These are phyloP conservation scores for Huntiella decipiens DNA, from an alignment of 2,329 filamentous ascomycete species.

Conservation along the genomic window DNA sequence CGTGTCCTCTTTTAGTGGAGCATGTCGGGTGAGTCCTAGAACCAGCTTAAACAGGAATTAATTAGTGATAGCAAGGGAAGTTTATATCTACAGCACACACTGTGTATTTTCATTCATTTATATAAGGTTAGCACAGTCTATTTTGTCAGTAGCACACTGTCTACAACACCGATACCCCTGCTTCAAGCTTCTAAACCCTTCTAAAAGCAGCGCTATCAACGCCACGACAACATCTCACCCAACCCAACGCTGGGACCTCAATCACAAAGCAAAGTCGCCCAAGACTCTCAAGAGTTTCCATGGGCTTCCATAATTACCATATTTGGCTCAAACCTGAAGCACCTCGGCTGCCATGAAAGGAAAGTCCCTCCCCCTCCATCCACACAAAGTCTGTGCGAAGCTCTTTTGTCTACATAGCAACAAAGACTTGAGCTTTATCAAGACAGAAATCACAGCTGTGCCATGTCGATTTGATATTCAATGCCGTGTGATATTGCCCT, in stretches of 20 bases:
- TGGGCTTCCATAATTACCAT: slow-evolving; percentile 3
- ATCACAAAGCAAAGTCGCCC: neutral
- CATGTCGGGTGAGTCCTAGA: neutral
- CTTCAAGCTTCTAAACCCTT: neutral
- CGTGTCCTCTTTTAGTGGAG: slow-evolving; percentile 12
- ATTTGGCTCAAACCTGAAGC: slow-evolving; percentile 4
- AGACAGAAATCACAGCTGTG: no score
- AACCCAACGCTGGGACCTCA: no score
- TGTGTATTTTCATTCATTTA: neutral
- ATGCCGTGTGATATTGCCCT: no score
- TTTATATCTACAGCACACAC: neutral
- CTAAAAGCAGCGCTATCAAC: neutral
- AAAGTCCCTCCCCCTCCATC: no score
- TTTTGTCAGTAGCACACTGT: neutral
- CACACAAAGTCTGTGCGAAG: no score
- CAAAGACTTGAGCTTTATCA: no score
- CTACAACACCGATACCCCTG: neutral
- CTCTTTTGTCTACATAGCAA: no score
- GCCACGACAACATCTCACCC: no score
- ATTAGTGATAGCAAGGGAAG: neutral
- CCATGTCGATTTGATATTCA: no score
- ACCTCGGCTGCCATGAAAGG: neutral
- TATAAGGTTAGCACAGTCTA: neutral
- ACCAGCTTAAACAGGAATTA: neutral
- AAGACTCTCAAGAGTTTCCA: slow-evolving; percentile 3